A percentile compares a stretch with the other conserved stretches of the same genome.
Conservation (phyloP, 805 yeast species). For the Debaryomyces prosopidis region DNA sequence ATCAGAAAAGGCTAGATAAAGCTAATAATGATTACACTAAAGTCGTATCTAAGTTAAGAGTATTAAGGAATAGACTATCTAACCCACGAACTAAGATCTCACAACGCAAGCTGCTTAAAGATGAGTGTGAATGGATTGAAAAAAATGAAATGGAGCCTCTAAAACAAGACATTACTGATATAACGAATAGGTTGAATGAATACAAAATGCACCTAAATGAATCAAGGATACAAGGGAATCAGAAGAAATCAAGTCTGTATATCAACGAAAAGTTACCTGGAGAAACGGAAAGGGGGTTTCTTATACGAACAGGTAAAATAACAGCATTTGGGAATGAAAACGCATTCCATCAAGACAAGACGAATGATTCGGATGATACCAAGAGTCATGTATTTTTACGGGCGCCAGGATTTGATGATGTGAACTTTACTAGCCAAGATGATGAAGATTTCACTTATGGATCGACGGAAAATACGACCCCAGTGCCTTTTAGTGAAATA, state of each 20-base stretch:
- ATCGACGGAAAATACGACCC: conserved; percentile 7
- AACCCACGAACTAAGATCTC: conserved; percentile 65
- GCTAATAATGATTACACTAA: conserved; percentile 50
- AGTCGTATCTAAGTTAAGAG: conserved; percentile 41
- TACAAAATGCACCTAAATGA: conserved; percentile 40
- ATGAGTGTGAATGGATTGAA: conserved; percentile 54
- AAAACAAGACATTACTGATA: conserved; percentile 62
- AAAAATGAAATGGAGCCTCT: conserved; percentile 53
- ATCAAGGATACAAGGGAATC: conserved; percentile 12
- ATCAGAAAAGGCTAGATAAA: conserved; percentile 71
- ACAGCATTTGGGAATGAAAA: conserved; percentile 85
- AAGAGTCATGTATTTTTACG: conserved; percentile 46
- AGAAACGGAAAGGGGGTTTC: conserved; percentile 78
- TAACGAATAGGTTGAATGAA: conserved; percentile 34
- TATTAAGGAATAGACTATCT: conserved; percentile 48
- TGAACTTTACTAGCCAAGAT: conserved; percentile 16
- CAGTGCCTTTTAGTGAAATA: not conserved
- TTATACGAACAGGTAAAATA: conserved; percentile 86
- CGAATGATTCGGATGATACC: conserved; percentile 18
- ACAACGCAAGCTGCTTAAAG: conserved; percentile 52
- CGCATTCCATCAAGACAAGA: conserved; percentile 52
- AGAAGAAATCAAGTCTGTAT: conserved; percentile 2
- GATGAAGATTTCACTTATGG: conserved; percentile 17
- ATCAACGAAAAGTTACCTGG: conserved; percentile 49
- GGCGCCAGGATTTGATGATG: conserved; percentile 47